phyloP scores from a whole-genome alignment of 2,329 filamentous ascomycete genomes.

The Cyclaneusma minus region DNA sequence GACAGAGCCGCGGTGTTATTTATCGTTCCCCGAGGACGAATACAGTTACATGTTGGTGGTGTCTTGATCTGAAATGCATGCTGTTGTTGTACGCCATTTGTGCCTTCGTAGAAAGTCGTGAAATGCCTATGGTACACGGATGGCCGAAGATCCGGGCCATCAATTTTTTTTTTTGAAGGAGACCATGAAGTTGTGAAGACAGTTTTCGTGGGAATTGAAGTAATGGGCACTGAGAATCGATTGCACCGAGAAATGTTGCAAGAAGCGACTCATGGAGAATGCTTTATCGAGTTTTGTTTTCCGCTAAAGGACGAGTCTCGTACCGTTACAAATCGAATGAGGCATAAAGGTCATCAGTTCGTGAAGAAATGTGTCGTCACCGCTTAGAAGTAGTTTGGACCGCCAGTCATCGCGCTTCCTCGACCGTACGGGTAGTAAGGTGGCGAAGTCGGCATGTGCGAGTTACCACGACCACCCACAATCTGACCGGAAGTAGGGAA shows the following conservation, averaged over 20 bases:
- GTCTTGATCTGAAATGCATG: slow-evolving; percentile 1
- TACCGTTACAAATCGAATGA: slow-evolving; percentile 23
- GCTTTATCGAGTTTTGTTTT: slow-evolving; percentile 3
- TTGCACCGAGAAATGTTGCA: slow-evolving; percentile 1
- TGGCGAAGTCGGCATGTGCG: slow-evolving; percentile 6
- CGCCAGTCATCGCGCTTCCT: slow-evolving; percentile 12
- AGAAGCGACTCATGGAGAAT: slow-evolving; percentile 1
- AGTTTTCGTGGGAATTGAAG: too few relatives aligned
- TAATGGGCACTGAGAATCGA: too few relatives aligned
- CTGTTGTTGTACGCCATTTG: slow-evolving; percentile 16
- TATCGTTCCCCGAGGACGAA: not conserved
- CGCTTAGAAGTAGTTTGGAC: slow-evolving; percentile 12
- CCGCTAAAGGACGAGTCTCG: slow-evolving; percentile 13
- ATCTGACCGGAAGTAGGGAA: slow-evolving; percentile 13
- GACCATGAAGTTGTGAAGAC: slow-evolving; percentile 17
- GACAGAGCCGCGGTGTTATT: slow-evolving; percentile 13
- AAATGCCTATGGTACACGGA: slow-evolving; percentile 14
- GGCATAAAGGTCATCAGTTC: too few relatives aligned
- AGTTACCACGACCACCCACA: slow-evolving; percentile 6
- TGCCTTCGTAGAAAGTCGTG: slow-evolving; percentile 8
- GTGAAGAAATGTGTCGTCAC: slow-evolving; percentile 19
- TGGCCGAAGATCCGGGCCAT: slow-evolving; percentile 12
- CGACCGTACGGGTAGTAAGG: slow-evolving; percentile 14
- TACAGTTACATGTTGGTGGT: not conserved
- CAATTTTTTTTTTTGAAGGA: slow-evolving; percentile 9